Evolutionary conservation across 805 yeast genomes (phyloP).

Genomic region (Candida hispaniensis): DNA sequence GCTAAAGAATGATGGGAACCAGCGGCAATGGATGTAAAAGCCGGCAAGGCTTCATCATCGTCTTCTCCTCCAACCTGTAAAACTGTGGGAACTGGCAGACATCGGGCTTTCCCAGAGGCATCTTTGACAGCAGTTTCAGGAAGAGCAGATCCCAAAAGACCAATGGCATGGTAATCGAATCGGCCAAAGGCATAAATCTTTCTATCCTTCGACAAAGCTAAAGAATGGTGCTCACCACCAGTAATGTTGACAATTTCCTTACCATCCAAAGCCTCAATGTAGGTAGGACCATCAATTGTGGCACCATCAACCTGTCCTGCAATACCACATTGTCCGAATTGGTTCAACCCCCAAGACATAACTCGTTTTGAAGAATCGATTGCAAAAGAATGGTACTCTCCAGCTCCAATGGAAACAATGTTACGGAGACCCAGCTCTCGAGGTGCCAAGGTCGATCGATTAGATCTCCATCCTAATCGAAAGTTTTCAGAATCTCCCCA

Average conservation of each 20-base stretch:
- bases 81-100: slow-evolving; percentile 72
- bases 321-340: slow-evolving; percentile 91
- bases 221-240: slow-evolving; percentile 92
- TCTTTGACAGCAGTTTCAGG: slow-evolving; percentile 68
- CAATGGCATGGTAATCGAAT: slow-evolving; percentile 86
- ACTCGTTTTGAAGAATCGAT: slow-evolving; percentile 61
- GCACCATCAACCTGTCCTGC: slow-evolving; percentile 60
- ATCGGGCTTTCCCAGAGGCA: slow-evolving; percentile 64
- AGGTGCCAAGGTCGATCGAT: slow-evolving; percentile 44
- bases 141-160: slow-evolving; percentile 53
- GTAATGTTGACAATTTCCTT: slow-evolving; percentile 52
- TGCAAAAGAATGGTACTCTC: slow-evolving; percentile 95
- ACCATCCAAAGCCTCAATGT: slow-evolving; percentile 51
- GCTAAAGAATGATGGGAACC: slow-evolving; percentile 94
- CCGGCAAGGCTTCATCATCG: slow-evolving; percentile 35
- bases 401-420: slow-evolving; percentile 73
- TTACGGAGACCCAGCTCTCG: slow-evolving; percentile 69
- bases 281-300: slow-evolving; percentile 64
- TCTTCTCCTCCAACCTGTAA: slow-evolving; percentile 33
- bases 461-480: slow-evolving; percentile 72
- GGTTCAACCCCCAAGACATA: slow-evolving; percentile 90
- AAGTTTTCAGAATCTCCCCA: slow-evolving; percentile 97
- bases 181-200: slow-evolving; percentile 80
- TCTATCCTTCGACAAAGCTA: slow-evolving; percentile 65
- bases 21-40: slow-evolving; percentile 50